Percentiles rank a stretch among this genome's conserved stretches.
Conservation (phyloP, 306 rosid species). For the Morella rubra region DNA sequence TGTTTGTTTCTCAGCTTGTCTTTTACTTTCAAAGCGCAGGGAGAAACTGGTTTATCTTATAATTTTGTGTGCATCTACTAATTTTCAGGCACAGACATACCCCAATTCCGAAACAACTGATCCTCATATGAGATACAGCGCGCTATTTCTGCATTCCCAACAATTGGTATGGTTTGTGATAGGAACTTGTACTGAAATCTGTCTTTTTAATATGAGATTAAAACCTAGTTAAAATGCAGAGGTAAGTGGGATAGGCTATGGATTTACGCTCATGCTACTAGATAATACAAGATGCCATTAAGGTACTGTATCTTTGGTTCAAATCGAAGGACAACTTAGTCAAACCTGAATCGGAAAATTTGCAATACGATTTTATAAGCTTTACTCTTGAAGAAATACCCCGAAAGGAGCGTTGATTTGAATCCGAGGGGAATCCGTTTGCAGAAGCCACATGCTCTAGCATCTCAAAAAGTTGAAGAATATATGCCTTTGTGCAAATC, state of each 20-base stretch:
- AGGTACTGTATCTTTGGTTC: neutral
- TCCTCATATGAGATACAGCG: conserved; percentile 8
- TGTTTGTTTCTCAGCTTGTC: conserved; percentile 63
- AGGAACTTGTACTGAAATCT: no score
- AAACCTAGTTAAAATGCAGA: no score
- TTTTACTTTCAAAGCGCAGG: conserved; percentile 27
- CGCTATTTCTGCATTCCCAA: neutral
- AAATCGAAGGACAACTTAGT: conserved; percentile 22
- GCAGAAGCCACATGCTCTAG: conserved; percentile 72
- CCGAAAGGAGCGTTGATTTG: conserved; percentile 47
- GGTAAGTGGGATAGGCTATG: no score
- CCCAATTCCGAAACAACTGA: conserved; percentile 12
- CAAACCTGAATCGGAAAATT: conserved; percentile 15
- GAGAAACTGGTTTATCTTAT: conserved; percentile 9
- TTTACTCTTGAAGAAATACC: conserved; percentile 28
- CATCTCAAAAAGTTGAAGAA: conserved; percentile 64
- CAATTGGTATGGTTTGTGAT: conserved; percentile 1
- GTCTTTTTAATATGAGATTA: no score
- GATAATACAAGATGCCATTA: no score
- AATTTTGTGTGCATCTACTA: conserved; percentile 14
- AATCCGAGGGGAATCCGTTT: conserved; percentile 60
- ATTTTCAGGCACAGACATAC: conserved; percentile 18
- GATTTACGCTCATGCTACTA: no score
- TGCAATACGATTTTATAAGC: conserved; percentile 21
- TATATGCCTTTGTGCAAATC: conserved; percentile 51